Conservation (phyloP, 2,329 filamentous ascomycete species). For the Albophoma yamanashiensis region DNA sequence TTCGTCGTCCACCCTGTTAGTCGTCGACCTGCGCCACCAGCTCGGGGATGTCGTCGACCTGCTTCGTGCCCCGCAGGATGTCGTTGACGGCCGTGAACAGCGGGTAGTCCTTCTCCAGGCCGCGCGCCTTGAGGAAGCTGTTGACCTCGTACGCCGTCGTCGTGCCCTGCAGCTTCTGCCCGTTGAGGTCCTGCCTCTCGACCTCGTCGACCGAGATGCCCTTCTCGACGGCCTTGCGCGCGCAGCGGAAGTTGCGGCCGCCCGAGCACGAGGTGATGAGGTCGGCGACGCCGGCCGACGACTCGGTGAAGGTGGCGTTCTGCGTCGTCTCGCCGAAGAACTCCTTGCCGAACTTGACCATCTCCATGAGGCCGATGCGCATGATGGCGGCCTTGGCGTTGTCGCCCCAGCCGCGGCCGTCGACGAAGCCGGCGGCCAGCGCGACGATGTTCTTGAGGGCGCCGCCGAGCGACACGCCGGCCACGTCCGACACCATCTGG, state of each 20-base stretch:
- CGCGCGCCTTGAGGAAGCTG: constrained; percentile 70
- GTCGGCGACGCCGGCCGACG: constrained; percentile 90
- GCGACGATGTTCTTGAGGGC: constrained; percentile 97
- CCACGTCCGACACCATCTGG: constrained; percentile 87
- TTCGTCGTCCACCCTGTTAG: neutral
- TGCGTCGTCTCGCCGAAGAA: constrained; percentile 82
- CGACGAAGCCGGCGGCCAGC: constrained; percentile 86
- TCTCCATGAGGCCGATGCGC: constrained; percentile 90
- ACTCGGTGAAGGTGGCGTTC: constrained; percentile 86
- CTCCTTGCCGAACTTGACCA: constrained; percentile 88
- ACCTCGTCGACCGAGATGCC: constrained; percentile 76
- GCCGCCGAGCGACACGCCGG: constrained; percentile 86
- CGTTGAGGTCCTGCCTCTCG: constrained; percentile 82
- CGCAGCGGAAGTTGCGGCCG: constrained; percentile 89
- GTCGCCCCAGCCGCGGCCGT: constrained; percentile 93
- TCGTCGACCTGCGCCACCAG: constrained; percentile 36
- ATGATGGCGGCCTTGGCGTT: constrained; percentile 99
- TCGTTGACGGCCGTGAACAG: constrained; percentile 81
- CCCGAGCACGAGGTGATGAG: constrained; percentile 89
- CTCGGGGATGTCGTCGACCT: constrained; percentile 70
- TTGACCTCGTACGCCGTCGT: constrained; percentile 87
- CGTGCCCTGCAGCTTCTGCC: constrained; percentile 93
- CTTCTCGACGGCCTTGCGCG: constrained; percentile 74
- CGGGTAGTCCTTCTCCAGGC: constrained; percentile 74
- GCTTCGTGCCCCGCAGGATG: constrained; percentile 66